These are phyloP conservation scores for Leccinum broughii DNA, from an alignment of 768 basidiomycete genomes.

Conservation along the genomic window DNA sequence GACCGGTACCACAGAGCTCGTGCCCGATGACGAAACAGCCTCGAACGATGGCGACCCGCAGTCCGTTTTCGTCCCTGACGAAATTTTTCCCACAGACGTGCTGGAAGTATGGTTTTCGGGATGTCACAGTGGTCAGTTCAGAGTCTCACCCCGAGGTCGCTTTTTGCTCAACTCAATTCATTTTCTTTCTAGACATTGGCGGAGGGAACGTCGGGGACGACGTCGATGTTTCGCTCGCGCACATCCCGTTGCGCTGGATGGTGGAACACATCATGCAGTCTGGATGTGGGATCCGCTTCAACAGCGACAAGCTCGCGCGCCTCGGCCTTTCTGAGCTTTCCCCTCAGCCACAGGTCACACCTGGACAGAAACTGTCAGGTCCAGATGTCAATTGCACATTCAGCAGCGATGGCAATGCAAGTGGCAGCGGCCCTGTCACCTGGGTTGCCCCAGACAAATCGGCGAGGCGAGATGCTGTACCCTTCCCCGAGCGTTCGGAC, in stretches of 20 bases:
- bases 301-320: slow-evolving; percentile 46
- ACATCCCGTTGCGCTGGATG: slow-evolving; percentile 79
- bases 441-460: neutral
- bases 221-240: slow-evolving; percentile 43
- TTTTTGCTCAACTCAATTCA: neutral
- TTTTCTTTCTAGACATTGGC: slow-evolving; percentile 57
- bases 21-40: neutral
- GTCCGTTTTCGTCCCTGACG: neutral
- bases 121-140: slow-evolving; percentile 60
- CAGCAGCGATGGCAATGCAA: neutral
- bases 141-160: neutral
- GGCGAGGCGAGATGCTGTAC: neutral
- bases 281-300: slow-evolving; percentile 60
- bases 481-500: slow-evolving; percentile 14
- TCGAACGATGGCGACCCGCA: neutral
- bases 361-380: neutral
- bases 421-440: neutral
- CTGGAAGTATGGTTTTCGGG: slow-evolving; percentile 83
- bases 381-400: neutral
- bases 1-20: neutral
- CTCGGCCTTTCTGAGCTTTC: slow-evolving; percentile 35
- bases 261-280: slow-evolving; percentile 60
- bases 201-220: slow-evolving; percentile 57
- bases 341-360: slow-evolving; percentile 12
- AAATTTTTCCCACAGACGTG: slow-evolving; percentile 44